Evolutionary conservation across 208 protist species (phyloP).

Genomic region (Strigomonas culicis): DNA sequence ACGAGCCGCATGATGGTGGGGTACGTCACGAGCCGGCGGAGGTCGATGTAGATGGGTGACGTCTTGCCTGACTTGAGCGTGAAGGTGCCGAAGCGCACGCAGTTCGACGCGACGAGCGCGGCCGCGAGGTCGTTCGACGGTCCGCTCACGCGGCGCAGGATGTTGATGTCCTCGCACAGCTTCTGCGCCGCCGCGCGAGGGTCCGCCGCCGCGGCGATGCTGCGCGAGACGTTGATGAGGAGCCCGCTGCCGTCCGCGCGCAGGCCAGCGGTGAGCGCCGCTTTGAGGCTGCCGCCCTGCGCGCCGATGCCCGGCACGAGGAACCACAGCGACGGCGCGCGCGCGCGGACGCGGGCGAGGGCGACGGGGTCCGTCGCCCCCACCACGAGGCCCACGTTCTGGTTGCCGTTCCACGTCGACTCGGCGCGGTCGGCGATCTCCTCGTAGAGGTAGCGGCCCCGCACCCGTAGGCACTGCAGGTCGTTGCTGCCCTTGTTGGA

Average conservation of each 20-base stretch:
- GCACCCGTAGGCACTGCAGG: slow-evolving; percentile 66
- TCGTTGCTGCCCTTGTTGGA: slow-evolving; percentile 88
- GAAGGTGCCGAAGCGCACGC: slow-evolving; percentile 94
- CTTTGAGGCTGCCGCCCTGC: slow-evolving; percentile 77
- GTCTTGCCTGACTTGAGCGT: slow-evolving; percentile 94
- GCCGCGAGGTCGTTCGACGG: slow-evolving; percentile 46
- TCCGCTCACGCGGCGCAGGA: slow-evolving; percentile 44
- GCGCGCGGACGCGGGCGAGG: slow-evolving; percentile 62
- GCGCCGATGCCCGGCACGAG: slow-evolving; percentile 85
- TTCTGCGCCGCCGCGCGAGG: slow-evolving; percentile 60
- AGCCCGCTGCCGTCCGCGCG: slow-evolving; percentile 73
- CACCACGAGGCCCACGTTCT: slow-evolving; percentile 83
- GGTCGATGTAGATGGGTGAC: slow-evolving; percentile 96
- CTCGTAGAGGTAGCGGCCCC: slow-evolving; percentile 64
- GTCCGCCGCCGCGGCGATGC: slow-evolving; percentile 62
- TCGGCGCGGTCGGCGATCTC: slow-evolving; percentile 73
- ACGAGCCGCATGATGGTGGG: slow-evolving; percentile 78
- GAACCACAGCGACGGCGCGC: slow-evolving; percentile 82
- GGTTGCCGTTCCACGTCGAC: slow-evolving; percentile 62
- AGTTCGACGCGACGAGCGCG: slow-evolving; percentile 75
- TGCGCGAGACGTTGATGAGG: slow-evolving; percentile 85
- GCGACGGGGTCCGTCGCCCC: slow-evolving; percentile 82
- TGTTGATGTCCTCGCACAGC: slow-evolving; percentile 79
- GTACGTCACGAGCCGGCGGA: slow-evolving; percentile 90
- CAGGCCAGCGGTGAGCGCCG: slow-evolving; percentile 66